Base-by-base conservation (phyloP, 2,329 filamentous ascomycete genomes). In the Colletotrichum sp. region DNA sequence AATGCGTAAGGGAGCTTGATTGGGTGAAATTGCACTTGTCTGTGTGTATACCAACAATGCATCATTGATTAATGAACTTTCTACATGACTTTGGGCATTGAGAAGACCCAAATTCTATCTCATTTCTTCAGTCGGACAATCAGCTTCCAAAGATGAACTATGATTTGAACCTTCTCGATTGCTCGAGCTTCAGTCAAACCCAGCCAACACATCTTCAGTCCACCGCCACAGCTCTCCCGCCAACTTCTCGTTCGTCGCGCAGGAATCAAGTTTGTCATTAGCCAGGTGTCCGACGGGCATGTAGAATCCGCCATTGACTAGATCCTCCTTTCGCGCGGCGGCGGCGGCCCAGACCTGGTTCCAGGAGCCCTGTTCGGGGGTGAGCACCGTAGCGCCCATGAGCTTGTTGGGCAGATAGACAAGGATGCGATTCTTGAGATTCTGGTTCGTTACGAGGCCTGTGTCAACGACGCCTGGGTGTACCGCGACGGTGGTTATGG, bases 151-250 rank as follows among this genome's bases (percentile, higher is more conserved):
- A 52, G 4, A 6, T 52, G 9, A 52, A 13, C 6, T 5, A 6
- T 4, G 6, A 22, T 22, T 12, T 22, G n/a, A 13, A 8, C 10
- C 44, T 22, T 52, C 6, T 22, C n/a, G 16, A 52, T 4, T 22
- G 3, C 44, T 52, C 12, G 6, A 52, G 18, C 18, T 18, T 68
- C 44, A 68, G 26, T 73, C 64, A 26, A 72, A 68, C 22, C 52
- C 48, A 1, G 16, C 60, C 71, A 76, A 34, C 6, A 67, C 80
- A 30, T 78, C 77, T 44, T 83, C 79, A 10, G 85, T 86, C 84
- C 85, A 87, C 26, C 82, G 78, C 85, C 85, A 87, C 74, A 88
- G 65, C 79, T 81, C 78, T 67, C 79, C 81, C 2, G 80, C 83
- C 68, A 86, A 68, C 6, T 81, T 75, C 52, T 82, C 79, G 72